Base-by-base conservation (phyloP, 1,284 basidiomycete species). In the Flammula alnicola region DNA sequence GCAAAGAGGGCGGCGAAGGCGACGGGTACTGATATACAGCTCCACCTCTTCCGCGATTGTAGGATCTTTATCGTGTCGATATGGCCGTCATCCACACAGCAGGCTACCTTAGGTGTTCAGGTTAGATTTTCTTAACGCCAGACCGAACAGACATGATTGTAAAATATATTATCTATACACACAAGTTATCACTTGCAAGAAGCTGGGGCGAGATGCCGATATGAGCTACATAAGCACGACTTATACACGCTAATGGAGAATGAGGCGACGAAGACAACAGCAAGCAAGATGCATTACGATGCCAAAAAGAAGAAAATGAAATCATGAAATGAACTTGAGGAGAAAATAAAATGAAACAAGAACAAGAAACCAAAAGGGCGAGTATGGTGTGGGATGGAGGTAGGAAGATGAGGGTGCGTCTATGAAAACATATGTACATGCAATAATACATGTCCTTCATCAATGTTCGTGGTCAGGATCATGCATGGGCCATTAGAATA, bases 1-100 rank as follows among this genome's bases (percentile, higher is more conserved):
- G 86, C 65, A 91, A 88, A 64, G 91, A 94, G 67, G 91, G 91
- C 8, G 91, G 90, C 14, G 92, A 94, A 70, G 92, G 91, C n/a
- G 92, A 94, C 64, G 89, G 90, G 7, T 94, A 94, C 67, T 93
- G 70, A 79, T 43, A 45, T 36, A 9, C 22, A 48, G 9, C 38
- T 30, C 33, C 41, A 12, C 14, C 16, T 30, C 22, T 7, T 22
- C 31, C 27, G 36, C 19, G 17, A 32, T 44, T 47, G 44, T 43
- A 52, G 27, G 25, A 46, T 46, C 32, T 30, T 30, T 22, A 29
- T 23, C 23, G 29, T 40, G 20, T 17, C 27, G 30, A 33, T 43
- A 16, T n/a, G 26, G 41, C 30, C 37, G 37, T 42, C 31, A 19
- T 22, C 17, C 44, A 36, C 16, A 29, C 12, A 27, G 16, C n/a